Base-by-base conservation (phyloP, 225 moss, liverwort and hornwort genomes). In the Physcomitrium patens region DNA sequence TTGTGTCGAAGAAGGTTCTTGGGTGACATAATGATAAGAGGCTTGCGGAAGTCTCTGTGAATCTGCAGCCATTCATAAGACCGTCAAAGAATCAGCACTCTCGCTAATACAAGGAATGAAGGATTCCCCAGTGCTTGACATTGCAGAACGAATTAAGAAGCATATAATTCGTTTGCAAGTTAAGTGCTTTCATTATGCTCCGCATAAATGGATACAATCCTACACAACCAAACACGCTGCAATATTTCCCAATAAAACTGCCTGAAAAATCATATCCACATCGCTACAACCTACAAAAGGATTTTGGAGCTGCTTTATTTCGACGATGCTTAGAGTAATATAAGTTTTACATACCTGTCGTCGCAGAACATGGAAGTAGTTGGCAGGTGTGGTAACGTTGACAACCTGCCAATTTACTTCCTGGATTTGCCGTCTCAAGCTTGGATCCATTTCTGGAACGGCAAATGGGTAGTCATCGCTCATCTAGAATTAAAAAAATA, bases 391-490 rank as follows among this genome's bases (percentile, higher is more conserved):
- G 48, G 97, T 99, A 42, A 94, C 87, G 76, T 99, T 99, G 72
- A 91, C 94, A 71, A 99, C 97, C 59, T 93, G 93, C 97, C 97
- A 99, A 60, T 99, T 99, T 75, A 94, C 91, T 77, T 99, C 94
- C 67, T 99, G 97, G 71, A 93, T 95, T 85, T 99, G 97, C 23
- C 90, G 91, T 62, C 94, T 85, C 84, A 88, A 76, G 81, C 91
- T 91, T 57, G 91, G 84, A 51, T 99, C 97, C 97, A 99, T 94
- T 81, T 99, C 97, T 71, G 97, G 94, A 65, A 99, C 88, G 14
- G 84, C 66, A 69, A 79, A 93, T 22, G 94, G 82, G 67, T 91
- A 67, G 68, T 99, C 97, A 79, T 99, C 97, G 79, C 97, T 93
- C 94, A 94, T 94, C 97, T 97, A 73, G 13, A 20, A 45, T 43